These are phyloP conservation scores for Melaleuca alternifolia DNA, from an alignment of 345 rosid genomes.

Conservation along the genomic window DNA sequence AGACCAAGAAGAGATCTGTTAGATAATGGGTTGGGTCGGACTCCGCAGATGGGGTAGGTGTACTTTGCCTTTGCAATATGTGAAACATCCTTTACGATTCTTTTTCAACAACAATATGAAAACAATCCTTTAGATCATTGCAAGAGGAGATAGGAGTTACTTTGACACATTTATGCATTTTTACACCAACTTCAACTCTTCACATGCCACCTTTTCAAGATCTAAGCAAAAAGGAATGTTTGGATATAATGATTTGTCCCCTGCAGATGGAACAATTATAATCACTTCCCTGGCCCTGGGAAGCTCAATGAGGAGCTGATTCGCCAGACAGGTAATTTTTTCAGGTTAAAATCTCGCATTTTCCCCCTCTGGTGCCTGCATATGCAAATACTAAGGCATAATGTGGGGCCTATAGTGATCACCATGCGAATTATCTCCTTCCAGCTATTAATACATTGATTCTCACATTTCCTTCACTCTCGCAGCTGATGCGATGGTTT, in stretches of 20 bases:
- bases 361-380: neutral
- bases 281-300: conserved; percentile 33
- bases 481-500: conserved; percentile 36
- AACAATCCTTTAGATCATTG: neutral
- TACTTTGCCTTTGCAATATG: neutral
- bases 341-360: neutral
- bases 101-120: neutral
- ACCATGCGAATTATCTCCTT: neutral
- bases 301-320: conserved; percentile 24
- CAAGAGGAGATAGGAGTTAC: neutral
- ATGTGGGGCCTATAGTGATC: neutral
- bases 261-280: conserved; percentile 40
- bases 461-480: neutral
- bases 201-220: neutral
- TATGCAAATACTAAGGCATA: neutral
- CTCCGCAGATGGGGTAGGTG: conserved; percentile 77
- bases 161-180: neutral
- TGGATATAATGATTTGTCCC: neutral
- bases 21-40: conserved; percentile 49
- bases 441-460: neutral
- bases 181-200: neutral
- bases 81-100: neutral
- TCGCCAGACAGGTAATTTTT: conserved; percentile 20
- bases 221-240: neutral
- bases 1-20: conserved; percentile 35